These are phyloP conservation scores for Dentipellis sp. DNA, from an alignment of 768 basidiomycete genomes.

Conservation along the genomic window DNA sequence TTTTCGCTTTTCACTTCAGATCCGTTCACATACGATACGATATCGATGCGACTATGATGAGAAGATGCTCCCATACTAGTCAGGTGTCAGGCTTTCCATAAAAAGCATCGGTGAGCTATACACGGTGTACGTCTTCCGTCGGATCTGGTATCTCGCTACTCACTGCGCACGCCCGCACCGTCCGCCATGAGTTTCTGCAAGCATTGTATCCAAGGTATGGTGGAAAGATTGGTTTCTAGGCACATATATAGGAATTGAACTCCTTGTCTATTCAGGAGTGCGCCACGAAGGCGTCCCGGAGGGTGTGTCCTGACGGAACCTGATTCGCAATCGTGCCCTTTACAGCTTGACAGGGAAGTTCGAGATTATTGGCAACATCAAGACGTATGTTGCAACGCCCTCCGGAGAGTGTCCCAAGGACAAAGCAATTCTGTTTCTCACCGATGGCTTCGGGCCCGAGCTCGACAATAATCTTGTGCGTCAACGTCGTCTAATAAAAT, in stretches of 20 bases:
- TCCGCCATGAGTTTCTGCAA: slow-evolving; percentile 41
- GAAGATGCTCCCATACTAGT: no score
- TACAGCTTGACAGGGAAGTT: slow-evolving; percentile 19
- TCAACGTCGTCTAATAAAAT: background rate
- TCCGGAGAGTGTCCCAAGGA: slow-evolving; percentile 27
- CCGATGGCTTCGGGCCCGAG: slow-evolving; percentile 28
- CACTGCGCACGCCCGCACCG: no score
- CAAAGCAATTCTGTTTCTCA: slow-evolving; percentile 32
- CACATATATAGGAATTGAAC: background rate
- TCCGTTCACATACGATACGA: no score
- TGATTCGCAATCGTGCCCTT: background rate
- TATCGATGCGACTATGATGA: no score
- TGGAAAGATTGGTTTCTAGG: no score
- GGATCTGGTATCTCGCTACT: no score
- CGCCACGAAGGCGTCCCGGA: slow-evolving; percentile 27
- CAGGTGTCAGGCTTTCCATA: no score
- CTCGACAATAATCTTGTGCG: slow-evolving; percentile 25
- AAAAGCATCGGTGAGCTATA: no score
- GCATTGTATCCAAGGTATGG: slow-evolving; percentile 45
- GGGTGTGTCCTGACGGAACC: slow-evolving; percentile 16
- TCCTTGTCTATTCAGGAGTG: slow-evolving; percentile 17
- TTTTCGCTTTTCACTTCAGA: no score
- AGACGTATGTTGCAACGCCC: slow-evolving; percentile 32
- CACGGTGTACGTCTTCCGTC: no score
- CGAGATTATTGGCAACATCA: slow-evolving; percentile 26